These are phyloP conservation scores for Exserohilum turcica DNA, from an alignment of 2,329 filamentous ascomycete species.

Conservation along the genomic window DNA sequence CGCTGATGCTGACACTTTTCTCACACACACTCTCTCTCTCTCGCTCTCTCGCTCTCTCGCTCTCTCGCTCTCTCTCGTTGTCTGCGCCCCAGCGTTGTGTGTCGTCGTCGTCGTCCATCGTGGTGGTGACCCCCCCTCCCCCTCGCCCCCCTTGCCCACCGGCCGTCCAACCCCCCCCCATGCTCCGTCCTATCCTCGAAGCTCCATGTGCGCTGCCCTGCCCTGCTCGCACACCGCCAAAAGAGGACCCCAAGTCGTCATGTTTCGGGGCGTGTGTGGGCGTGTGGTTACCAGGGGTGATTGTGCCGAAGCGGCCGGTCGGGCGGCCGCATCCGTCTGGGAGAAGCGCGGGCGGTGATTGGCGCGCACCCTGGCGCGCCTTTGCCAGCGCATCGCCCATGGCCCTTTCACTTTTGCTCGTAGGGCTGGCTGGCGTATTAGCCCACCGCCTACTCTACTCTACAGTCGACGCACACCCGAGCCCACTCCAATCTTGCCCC, in stretches of 20 bases:
- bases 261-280: slow-evolving; percentile 6
- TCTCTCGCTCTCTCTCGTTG: background rate
- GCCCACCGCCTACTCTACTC: too few species aligned
- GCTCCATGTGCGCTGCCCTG: too few species aligned
- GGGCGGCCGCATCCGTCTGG: slow-evolving; percentile 21
- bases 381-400: slow-evolving; percentile 41
- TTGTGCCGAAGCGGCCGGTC: slow-evolving; percentile 14
- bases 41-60: background rate
- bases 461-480: too few species aligned
- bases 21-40: background rate
- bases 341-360: too few species aligned
- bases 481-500: background rate
- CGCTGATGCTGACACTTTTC: background rate
- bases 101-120: too few species aligned
- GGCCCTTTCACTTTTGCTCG: slow-evolving; percentile 7
- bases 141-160: too few species aligned
- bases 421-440: slow-evolving; percentile 23
- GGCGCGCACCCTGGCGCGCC: slow-evolving; percentile 15
- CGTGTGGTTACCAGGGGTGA: slow-evolving; percentile 26
- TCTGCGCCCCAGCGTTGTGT: too few species aligned
- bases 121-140: too few species aligned
- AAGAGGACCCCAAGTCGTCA: slow-evolving; percentile 7
- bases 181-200: too few species aligned
- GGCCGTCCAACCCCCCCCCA: too few species aligned
- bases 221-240: slow-evolving; percentile 9